Percentiles rank a stretch among this genome's conserved stretches.
These are phyloP conservation scores for Ogataea nonfermentans DNA, from an alignment of 805 yeast genomes.

Conservation along the genomic window DNA sequence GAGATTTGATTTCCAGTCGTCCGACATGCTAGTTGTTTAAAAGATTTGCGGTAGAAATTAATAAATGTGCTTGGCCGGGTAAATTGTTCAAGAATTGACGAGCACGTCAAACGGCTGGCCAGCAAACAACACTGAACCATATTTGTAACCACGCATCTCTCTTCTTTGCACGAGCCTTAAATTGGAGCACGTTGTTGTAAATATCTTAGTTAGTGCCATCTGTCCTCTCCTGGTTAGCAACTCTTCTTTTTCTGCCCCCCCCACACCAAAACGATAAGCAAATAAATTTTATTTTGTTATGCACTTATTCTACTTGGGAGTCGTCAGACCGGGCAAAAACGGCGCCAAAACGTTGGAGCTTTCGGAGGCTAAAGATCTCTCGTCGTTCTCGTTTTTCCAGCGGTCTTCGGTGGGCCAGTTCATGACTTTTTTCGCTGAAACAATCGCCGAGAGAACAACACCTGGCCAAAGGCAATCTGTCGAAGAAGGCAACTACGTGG, in stretches of 20 bases:
- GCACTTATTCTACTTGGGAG: conserved; percentile 91
- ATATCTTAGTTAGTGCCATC: too few species aligned
- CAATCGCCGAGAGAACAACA: conserved; percentile 83
- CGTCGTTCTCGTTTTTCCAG: conserved; percentile 88
- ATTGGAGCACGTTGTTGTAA: too few species aligned
- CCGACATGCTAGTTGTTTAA: conserved; percentile 27
- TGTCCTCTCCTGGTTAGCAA: too few species aligned
- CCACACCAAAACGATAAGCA: conserved; percentile 7
- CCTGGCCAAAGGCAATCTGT: conserved; percentile 92
- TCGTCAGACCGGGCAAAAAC: conserved; percentile 54
- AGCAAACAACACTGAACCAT: neutral
- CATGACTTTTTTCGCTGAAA: conserved; percentile 90
- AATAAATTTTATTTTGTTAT: conserved; percentile 36
- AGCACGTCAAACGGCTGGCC: neutral
- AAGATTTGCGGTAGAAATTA: conserved; percentile 4
- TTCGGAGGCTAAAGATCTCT: conserved; percentile 74
- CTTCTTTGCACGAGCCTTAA: too few species aligned
- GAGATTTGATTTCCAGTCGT: conserved; percentile 71
- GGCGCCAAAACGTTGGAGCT: conserved; percentile 71
- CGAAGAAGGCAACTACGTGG: conserved; percentile 87
- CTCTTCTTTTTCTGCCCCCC: conserved; percentile 6
- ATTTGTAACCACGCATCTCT: too few species aligned
- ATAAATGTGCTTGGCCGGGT: conserved; percentile 14
- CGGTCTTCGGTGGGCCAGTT: conserved; percentile 74
- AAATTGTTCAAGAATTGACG: conserved; percentile 1